A percentile compares a stretch with the other conserved stretches of the same genome.
These are phyloP conservation scores for Diospyros lotus DNA, from an alignment of 148 eudicot species.

Conservation along the genomic window DNA sequence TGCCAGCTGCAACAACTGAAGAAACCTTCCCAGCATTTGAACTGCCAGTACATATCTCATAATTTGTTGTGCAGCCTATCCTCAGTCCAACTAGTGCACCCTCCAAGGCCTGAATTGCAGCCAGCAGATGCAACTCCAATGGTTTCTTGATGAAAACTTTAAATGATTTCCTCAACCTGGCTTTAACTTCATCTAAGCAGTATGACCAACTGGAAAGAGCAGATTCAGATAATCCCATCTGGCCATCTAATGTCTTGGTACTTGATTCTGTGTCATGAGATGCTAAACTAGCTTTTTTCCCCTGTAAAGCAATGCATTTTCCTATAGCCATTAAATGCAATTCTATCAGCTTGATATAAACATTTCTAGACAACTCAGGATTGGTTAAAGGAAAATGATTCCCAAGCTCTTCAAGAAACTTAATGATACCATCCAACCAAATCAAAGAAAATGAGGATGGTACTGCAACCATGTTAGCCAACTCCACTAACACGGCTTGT, in stretches of 20 bases:
- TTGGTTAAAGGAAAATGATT: conserved; percentile 38
- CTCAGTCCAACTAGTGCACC: conserved; percentile 62
- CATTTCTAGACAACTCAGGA: conserved; percentile 33
- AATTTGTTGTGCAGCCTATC: conserved; percentile 43
- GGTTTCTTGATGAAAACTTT: conserved; percentile 49
- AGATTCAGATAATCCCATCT: conserved; percentile 24
- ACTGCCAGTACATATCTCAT: conserved; percentile 49
- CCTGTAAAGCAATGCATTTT: conserved; percentile 80
- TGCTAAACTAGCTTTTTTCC: conserved; percentile 63
- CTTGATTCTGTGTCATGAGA: conserved; percentile 69
- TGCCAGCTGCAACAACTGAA: conserved; percentile 67
- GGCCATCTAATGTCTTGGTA: conserved; percentile 36
- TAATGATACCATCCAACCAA: conserved; percentile 66
- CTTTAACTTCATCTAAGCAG: conserved; percentile 54
- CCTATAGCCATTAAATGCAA: conserved; percentile 73
- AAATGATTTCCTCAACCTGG: conserved; percentile 64
- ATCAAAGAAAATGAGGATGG: conserved; percentile 42
- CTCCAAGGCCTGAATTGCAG: conserved; percentile 59
- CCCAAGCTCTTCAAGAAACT: conserved; percentile 75
- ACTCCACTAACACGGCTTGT: conserved; percentile 48
- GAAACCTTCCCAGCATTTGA: conserved; percentile 64
- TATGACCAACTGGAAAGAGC: conserved; percentile 21
- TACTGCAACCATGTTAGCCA: conserved; percentile 32
- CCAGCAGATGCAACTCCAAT: conserved; percentile 52
- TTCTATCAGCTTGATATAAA: conserved; percentile 51